A percentile compares a stretch with the other conserved stretches of the same genome.
These are phyloP conservation scores for Penicillium psychrosexuale DNA, from an alignment of 2,329 filamentous ascomycete genomes.

Conservation along the genomic window DNA sequence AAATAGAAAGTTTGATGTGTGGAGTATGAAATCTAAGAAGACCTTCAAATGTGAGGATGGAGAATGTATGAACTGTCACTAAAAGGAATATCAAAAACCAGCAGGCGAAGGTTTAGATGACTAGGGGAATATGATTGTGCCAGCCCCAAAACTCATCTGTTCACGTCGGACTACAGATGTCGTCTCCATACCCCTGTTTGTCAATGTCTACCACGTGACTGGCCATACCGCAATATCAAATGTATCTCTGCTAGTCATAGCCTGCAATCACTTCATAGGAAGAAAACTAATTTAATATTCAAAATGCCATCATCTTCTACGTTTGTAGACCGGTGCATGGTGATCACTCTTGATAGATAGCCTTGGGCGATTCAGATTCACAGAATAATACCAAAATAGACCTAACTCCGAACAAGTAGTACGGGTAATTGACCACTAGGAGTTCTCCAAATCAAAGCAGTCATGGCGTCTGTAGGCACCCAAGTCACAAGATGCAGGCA, in stretches of 20 bases:
- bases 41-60: neutral
- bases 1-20: neutral
- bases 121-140: neutral
- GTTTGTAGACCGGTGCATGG: neutral
- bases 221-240: slow-evolving; percentile 5
- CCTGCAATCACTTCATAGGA: neutral
- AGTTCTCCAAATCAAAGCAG: neutral
- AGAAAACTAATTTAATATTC: neutral
- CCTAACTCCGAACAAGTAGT: neutral
- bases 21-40: neutral
- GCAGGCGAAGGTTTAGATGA: no score
- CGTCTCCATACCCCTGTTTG: slow-evolving; percentile 3
- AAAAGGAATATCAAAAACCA: neutral
- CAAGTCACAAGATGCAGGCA: no score
- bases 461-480: neutral
- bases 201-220: neutral
- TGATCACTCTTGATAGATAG: neutral
- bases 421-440: neutral
- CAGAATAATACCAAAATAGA: neutral
- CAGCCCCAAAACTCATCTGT: neutral
- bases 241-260: neutral
- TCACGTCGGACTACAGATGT: neutral
- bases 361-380: neutral
- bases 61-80: neutral
- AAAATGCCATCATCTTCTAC: neutral